Percentiles rank a stretch among this genome's conserved stretches.
These are phyloP conservation scores for Trichosanthes truncata DNA, from an alignment of 306 rosid species.

Conservation along the genomic window DNA sequence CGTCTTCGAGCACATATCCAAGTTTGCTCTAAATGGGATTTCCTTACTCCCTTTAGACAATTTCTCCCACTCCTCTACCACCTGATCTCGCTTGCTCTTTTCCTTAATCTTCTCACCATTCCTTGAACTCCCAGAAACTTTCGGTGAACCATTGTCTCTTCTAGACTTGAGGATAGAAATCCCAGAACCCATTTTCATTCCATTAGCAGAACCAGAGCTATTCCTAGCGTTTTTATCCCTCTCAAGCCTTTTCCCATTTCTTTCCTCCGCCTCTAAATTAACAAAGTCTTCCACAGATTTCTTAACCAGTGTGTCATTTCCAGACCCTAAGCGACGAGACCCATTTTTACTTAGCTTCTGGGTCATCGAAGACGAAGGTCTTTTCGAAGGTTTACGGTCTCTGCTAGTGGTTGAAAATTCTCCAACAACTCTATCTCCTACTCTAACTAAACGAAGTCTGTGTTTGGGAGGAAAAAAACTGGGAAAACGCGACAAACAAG, in stretches of 20 bases:
- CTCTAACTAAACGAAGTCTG: slow-evolving; percentile 15
- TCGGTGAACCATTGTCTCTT: slow-evolving; percentile 3
- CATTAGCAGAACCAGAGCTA: slow-evolving; percentile 20
- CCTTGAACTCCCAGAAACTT: slow-evolving; percentile 11
- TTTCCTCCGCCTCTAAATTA: slow-evolving; percentile 26
- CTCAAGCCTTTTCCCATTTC: slow-evolving; percentile 12
- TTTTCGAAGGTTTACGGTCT: slow-evolving; percentile 18
- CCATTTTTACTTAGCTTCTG: slow-evolving; percentile 15
- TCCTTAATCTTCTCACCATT: slow-evolving; percentile 17
- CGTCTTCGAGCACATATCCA: slow-evolving; percentile 77
- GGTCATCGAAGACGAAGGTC: slow-evolving; percentile 12
- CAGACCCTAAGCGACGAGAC: slow-evolving; percentile 24
- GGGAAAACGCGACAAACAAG: slow-evolving; percentile 14
- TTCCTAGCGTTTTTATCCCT: slow-evolving; percentile 19
- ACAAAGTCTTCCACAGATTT: slow-evolving; percentile 23
- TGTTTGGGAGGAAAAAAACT: slow-evolving; percentile 27
- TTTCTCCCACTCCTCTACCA: slow-evolving; percentile 24
- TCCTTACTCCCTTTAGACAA: slow-evolving; percentile 26
- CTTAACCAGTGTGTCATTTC: slow-evolving; percentile 11
- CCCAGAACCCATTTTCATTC: slow-evolving; percentile 20
- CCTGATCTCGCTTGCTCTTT: slow-evolving; percentile 14
- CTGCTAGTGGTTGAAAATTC: slow-evolving; percentile 19
- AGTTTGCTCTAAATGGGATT: slow-evolving; percentile 29
- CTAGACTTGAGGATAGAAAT: slow-evolving; percentile 14
- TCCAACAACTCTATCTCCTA: slow-evolving; percentile 2